Evolutionary conservation across 225 moss, liverwort and hornwort genomes (phyloP).

Genomic region (Anthoceros angustus): DNA sequence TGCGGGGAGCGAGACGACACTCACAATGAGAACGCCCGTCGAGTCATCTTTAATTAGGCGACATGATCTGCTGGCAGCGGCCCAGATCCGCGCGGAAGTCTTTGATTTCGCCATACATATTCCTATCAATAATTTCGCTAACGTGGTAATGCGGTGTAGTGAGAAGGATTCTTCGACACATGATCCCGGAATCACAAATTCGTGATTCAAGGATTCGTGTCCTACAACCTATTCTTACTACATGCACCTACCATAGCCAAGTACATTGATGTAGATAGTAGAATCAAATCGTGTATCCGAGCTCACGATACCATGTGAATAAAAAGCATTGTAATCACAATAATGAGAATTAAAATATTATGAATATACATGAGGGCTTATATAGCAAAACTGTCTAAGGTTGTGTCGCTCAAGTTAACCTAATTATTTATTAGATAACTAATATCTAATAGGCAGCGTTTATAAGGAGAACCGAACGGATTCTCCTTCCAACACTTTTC

Average conservation of each 20-base stretch:
- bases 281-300: too few relatives aligned
- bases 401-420: background rate
- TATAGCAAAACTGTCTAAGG: constrained; percentile 1
- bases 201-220: too few relatives aligned
- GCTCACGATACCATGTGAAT: background rate
- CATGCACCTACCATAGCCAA: too few relatives aligned
- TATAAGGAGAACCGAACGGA: background rate
- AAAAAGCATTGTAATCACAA: background rate
- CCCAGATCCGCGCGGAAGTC: background rate
- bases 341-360: background rate
- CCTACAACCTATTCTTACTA: too few relatives aligned
- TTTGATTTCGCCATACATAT: background rate
- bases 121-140: too few relatives aligned
- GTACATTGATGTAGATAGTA: too few relatives aligned
- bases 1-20: background rate
- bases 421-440: background rate
- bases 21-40: constrained; percentile 3
- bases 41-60: constrained; percentile 3
- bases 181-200: too few relatives aligned
- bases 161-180: too few relatives aligned
- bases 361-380: background rate
- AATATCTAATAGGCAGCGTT: background rate
- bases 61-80: background rate
- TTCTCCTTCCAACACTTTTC: background rate
- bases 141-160: too few relatives aligned